These are phyloP conservation scores for Starmerella apis DNA, from an alignment of 805 yeast genomes.

Conservation along the genomic window DNA sequence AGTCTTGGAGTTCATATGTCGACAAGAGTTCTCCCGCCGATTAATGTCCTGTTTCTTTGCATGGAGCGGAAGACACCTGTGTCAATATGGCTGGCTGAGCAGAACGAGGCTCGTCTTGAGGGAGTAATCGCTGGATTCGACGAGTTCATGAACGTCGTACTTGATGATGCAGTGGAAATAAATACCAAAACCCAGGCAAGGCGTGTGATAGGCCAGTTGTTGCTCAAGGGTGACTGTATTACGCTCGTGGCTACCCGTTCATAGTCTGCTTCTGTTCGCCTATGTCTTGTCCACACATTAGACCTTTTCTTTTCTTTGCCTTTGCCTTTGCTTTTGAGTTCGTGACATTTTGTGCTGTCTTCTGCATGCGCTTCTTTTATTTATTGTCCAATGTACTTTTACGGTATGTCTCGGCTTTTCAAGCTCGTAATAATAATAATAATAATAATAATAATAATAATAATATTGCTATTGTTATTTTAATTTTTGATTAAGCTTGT, in stretches of 20 bases:
- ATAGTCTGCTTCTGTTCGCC: too few relatives aligned
- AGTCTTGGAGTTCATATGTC: too few relatives aligned
- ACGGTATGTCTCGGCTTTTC: too few relatives aligned
- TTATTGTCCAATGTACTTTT: too few relatives aligned
- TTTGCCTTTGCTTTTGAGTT: too few relatives aligned
- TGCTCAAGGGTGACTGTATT: constrained; percentile 90
- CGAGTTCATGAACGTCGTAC: constrained; percentile 84
- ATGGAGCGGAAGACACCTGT: constrained; percentile 74
- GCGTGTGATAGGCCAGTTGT: constrained; percentile 43
- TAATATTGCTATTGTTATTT: too few relatives aligned
- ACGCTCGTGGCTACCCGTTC: constrained; percentile 46
- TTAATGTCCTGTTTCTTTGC: constrained; percentile 77
- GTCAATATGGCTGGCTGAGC: constrained; percentile 83
- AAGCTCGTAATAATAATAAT: too few relatives aligned
- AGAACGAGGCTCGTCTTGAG: constrained; percentile 60
- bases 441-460: too few relatives aligned
- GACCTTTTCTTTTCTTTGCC: too few relatives aligned
- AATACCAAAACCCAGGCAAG: constrained; percentile 40
- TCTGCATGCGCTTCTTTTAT: too few relatives aligned
- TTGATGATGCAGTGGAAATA: constrained; percentile 56
- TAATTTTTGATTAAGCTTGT: not conserved
- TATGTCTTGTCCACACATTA: too few relatives aligned
- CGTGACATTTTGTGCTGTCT: too few relatives aligned
- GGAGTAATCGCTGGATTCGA: constrained; percentile 86
- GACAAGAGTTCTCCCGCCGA: constrained; percentile 58